Conservation (phyloP, 2,329 filamentous ascomycete species). For the Acrodontium crateriforme region DNA sequence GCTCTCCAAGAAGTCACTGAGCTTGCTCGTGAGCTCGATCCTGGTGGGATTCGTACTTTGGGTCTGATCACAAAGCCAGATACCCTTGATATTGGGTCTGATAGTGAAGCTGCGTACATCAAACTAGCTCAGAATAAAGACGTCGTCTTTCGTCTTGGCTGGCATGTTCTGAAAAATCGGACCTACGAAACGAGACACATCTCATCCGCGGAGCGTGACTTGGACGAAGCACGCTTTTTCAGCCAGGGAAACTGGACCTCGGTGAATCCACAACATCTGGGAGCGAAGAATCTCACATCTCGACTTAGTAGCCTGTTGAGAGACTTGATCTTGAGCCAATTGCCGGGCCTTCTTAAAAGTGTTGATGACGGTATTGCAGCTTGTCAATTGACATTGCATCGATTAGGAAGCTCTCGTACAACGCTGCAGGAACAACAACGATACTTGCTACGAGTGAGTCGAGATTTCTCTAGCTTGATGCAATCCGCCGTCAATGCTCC, state of each 20-base stretch:
- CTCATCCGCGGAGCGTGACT: slow-evolving; percentile 27
- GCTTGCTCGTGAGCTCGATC: slow-evolving; percentile 34
- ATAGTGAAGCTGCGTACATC: slow-evolving; percentile 28
- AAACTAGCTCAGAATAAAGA: slow-evolving; percentile 27
- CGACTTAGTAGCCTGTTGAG: slow-evolving; percentile 40
- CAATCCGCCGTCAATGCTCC: slow-evolving; percentile 36
- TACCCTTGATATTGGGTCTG: slow-evolving; percentile 23
- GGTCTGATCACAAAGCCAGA: slow-evolving; percentile 48
- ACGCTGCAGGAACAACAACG: not conserved
- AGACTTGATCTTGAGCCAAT: slow-evolving; percentile 27
- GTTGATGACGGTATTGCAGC: slow-evolving; percentile 24
- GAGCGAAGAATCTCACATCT: slow-evolving; percentile 34
- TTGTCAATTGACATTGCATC: not conserved
- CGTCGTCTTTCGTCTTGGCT: slow-evolving; percentile 32
- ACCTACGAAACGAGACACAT: slow-evolving; percentile 21
- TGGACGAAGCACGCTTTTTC: slow-evolving; percentile 25
- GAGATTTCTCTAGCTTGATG: slow-evolving; percentile 8
- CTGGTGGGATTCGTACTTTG: slow-evolving; percentile 34
- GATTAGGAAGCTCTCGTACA: not conserved
- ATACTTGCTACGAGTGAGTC: not conserved
- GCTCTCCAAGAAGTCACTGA: slow-evolving; percentile 45
- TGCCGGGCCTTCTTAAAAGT: slow-evolving; percentile 34
- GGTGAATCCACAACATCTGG: slow-evolving; percentile 24
- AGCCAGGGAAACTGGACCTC: slow-evolving; percentile 15
- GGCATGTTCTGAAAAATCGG: slow-evolving; percentile 42